Conservation (phyloP, 805 yeast genomes). For the Teunomyces atbi region DNA sequence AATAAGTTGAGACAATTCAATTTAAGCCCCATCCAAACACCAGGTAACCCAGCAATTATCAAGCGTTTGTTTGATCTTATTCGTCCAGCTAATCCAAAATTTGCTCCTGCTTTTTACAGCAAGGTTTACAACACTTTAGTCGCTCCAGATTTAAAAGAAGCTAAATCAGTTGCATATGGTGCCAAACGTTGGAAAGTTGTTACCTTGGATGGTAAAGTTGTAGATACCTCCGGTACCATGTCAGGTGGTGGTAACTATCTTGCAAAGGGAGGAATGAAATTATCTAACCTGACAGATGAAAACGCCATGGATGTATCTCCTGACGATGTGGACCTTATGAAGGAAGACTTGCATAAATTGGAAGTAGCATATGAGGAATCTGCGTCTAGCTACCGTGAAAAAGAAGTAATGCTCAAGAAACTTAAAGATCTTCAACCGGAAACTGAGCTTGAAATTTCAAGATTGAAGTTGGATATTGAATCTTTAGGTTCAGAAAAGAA, state of each 20-base stretch:
- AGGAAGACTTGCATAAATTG: constrained; percentile 47
- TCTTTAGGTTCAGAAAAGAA: constrained; percentile 54
- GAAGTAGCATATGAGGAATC: constrained; percentile 55
- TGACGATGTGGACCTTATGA: constrained; percentile 55
- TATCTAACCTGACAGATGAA: constrained; percentile 34
- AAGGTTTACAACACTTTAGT: constrained; percentile 86
- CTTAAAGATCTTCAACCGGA: constrained; percentile 69
- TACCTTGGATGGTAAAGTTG: constrained; percentile 86
- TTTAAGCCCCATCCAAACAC: constrained; percentile 59
- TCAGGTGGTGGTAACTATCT: constrained; percentile 88
- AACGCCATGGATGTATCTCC: constrained; percentile 43
- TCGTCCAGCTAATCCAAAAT: constrained; percentile 60
- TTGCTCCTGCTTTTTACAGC: constrained; percentile 85
- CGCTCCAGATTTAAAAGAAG: constrained; percentile 73
- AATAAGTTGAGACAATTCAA: constrained; percentile 69
- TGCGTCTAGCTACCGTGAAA: constrained; percentile 51
- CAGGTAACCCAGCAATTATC: constrained; percentile 57
- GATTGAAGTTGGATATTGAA: constrained; percentile 61
- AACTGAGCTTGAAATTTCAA: constrained; percentile 59
- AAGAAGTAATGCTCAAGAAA: constrained; percentile 56
- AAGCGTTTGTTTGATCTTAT: constrained; percentile 86
- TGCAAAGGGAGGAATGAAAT: constrained; percentile 75
- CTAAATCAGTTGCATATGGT: constrained; percentile 86
- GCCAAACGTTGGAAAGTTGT: constrained; percentile 81
- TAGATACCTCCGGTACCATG: constrained; percentile 92